These are phyloP conservation scores for Trichosporon sp. DNA, from an alignment of 1,284 basidiomycete species.

Conservation along the genomic window DNA sequence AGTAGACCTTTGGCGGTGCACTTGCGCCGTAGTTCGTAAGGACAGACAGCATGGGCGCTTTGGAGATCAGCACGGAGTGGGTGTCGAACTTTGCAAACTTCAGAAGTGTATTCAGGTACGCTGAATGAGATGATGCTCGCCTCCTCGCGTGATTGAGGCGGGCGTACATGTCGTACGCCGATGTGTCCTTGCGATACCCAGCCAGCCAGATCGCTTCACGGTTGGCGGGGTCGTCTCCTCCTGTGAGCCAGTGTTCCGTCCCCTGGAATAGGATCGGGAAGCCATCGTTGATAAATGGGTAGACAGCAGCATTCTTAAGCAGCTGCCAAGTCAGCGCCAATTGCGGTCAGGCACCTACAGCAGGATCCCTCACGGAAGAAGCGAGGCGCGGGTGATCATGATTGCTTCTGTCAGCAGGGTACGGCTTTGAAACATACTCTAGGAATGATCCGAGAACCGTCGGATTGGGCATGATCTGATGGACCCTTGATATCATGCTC, in stretches of 20 bases:
- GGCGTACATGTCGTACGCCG: conserved; percentile 55
- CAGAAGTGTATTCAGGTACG: conserved; percentile 58
- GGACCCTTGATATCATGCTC: conserved; percentile 36
- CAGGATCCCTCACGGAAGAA: conserved; percentile 29
- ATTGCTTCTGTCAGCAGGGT: conserved; percentile 32
- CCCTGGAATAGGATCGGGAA: conserved; percentile 59
- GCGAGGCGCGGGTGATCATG: conserved; percentile 50
- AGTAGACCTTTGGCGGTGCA: conserved; percentile 36
- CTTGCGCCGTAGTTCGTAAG: conserved; percentile 60
- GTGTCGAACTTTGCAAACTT: conserved; percentile 43
- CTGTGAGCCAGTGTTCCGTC: conserved; percentile 54
- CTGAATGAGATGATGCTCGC: conserved; percentile 52
- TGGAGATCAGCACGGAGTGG: conserved; percentile 57
- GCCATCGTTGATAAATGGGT: conserved; percentile 51
- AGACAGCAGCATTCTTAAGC: conserved; percentile 50
- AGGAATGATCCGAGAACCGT: conserved; percentile 49
- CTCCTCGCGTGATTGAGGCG: conserved; percentile 60
- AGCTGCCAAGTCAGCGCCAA: conserved; percentile 27
- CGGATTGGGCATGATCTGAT: conserved; percentile 40
- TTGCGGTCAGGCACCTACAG: conserved; percentile 16
- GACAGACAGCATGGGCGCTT: conserved; percentile 61
- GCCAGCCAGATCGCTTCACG: conserved; percentile 48
- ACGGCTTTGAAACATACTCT: conserved; percentile 36
- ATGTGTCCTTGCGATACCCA: conserved; percentile 48
- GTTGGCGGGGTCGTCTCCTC: conserved; percentile 49